Percentiles rank a stretch among this genome's conserved stretches.
Evolutionary conservation across 164 flowering plant species (phyloP).

Genomic region (Protea cynaroides): DNA sequence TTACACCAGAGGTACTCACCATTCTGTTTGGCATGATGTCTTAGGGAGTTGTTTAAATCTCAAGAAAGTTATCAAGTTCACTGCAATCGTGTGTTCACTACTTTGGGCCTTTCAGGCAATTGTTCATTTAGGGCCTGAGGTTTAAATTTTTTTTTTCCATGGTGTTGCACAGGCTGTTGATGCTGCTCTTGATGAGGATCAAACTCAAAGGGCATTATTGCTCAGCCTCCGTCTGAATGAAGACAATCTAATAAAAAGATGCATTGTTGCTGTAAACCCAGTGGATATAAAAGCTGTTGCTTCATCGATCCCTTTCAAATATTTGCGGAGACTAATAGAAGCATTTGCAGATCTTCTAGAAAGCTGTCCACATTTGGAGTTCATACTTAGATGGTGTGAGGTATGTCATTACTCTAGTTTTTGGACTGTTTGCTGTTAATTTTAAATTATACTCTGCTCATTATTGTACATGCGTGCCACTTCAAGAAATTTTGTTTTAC

Average conservation of each 20-base stretch:
- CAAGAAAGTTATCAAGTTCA: neutral
- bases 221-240: constrained; percentile 89
- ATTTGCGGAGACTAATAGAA: constrained; percentile 72
- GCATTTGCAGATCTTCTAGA: constrained; percentile 84
- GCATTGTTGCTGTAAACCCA: constrained; percentile 68
- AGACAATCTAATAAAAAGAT: constrained; percentile 68
- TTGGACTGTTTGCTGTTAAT: neutral
- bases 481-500: constrained; percentile 1
- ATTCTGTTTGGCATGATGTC: neutral
- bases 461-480: neutral
- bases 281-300: constrained; percentile 64
- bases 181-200: constrained; percentile 59
- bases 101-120: neutral
- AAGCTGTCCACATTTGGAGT: constrained; percentile 79
- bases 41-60: neutral
- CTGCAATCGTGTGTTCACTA: no score
- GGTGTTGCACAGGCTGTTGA: constrained; percentile 65
- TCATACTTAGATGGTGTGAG: constrained; percentile 87
- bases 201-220: constrained; percentile 58
- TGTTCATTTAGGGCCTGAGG: neutral
- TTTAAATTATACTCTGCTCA: neutral
- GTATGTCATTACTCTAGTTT: constrained; percentile 27
- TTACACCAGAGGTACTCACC: constrained; percentile 79
- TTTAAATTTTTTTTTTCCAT: neutral
- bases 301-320: constrained; percentile 63